Evolutionary conservation across 208 protist species (phyloP).

Genomic region (Crithidia mellificae): DNA sequence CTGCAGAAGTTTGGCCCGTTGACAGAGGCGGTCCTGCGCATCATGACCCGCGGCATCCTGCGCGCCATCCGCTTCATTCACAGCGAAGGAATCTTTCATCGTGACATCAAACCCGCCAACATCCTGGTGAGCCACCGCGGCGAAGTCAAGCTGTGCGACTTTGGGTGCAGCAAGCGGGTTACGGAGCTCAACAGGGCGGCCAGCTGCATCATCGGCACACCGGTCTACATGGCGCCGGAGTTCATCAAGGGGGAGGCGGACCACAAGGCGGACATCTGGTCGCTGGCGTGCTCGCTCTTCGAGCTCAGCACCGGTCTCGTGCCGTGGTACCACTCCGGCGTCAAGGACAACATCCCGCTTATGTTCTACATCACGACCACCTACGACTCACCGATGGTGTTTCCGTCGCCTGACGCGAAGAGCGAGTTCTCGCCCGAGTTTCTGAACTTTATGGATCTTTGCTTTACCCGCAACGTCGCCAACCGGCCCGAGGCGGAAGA

Average conservation of each 20-base stretch:
- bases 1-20: constrained; percentile 83
- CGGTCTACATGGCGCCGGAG: constrained; percentile 91
- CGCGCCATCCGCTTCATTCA: constrained; percentile 89
- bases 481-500: constrained; percentile 69
- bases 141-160: constrained; percentile 91
- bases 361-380: constrained; percentile 92
- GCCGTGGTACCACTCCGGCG: constrained; percentile 85
- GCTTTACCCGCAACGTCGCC: constrained; percentile 77
- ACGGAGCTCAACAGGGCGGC: constrained; percentile 80
- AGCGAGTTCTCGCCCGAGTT: constrained; percentile 78
- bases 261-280: constrained; percentile 91
- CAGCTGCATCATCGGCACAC: constrained; percentile 88
- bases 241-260: constrained; percentile 82
- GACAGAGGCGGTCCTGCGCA: constrained; percentile 77
- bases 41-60: constrained; percentile 67
- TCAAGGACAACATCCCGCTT: constrained; percentile 77
- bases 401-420: constrained; percentile 44
- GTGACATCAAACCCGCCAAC: constrained; percentile 93
- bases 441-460: constrained; percentile 83
- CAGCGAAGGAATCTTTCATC: constrained; percentile 87
- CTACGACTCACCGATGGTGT: constrained; percentile 73
- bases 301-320: constrained; percentile 80
- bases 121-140: constrained; percentile 85
- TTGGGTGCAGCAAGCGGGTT: constrained; percentile 90
- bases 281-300: constrained; percentile 87